A percentile compares a stretch with the other conserved stretches of the same genome.
Evolutionary conservation across 331 rosid genomes (phyloP).

Genomic region (Acacia pycnantha): DNA sequence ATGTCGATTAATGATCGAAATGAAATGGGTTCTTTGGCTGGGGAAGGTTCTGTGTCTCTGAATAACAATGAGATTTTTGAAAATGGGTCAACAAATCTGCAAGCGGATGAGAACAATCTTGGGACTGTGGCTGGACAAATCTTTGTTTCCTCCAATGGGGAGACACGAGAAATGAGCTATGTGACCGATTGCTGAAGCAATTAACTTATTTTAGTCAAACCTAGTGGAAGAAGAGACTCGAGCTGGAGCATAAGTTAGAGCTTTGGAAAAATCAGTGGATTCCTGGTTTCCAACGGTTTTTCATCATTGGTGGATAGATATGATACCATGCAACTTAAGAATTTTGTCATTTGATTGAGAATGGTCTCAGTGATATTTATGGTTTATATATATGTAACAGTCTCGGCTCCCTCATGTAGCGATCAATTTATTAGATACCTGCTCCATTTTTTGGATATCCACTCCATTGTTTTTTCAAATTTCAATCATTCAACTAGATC

Average conservation of each 20-base stretch:
- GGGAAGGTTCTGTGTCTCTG: no score
- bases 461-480: neutral
- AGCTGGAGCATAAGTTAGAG: constrained; percentile 19
- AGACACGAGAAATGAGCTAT: no score
- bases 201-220: no score
- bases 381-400: constrained; percentile 17
- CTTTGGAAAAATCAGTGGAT: constrained; percentile 28
- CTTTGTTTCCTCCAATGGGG: no score
- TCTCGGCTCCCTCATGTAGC: constrained; percentile 9
- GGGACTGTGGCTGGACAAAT: no score
- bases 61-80: no score
- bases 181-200: no score
- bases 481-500: neutral
- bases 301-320: constrained; percentile 34
- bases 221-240: neutral
- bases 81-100: no score
- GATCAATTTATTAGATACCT: neutral
- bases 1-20: no score
- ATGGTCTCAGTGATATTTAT: constrained; percentile 28
- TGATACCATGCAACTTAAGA: constrained; percentile 28
- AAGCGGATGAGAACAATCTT: no score
- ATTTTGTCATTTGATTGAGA: constrained; percentile 21
- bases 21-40: no score
- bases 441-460: neutral
- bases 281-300: constrained; percentile 42